These are phyloP conservation scores for Aspergillus sparsus DNA, from an alignment of 495 filamentous ascomycete species.

Conservation along the genomic window DNA sequence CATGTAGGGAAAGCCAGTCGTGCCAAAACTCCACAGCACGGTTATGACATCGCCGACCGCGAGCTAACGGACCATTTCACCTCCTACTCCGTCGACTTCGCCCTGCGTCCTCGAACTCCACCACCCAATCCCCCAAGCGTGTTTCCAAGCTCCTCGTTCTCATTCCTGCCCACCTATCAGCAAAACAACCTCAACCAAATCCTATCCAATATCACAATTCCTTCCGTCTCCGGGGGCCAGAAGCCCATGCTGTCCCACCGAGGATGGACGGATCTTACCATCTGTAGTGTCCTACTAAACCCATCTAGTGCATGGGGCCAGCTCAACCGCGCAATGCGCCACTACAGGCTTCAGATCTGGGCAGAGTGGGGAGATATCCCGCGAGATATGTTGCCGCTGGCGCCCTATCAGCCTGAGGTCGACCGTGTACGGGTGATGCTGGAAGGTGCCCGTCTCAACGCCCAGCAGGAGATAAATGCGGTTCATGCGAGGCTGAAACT, in stretches of 20 bases:
- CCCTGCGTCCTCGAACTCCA: conserved; percentile 11
- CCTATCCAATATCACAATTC: neutral
- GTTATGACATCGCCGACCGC: conserved; percentile 16
- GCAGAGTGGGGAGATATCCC: conserved; percentile 7
- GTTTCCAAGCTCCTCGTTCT: neutral
- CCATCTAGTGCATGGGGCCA: conserved; percentile 6
- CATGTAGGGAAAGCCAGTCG: conserved; percentile 8
- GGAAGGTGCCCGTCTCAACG: conserved; percentile 8
- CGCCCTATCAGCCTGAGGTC: conserved; percentile 15
- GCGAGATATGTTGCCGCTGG: conserved; percentile 11
- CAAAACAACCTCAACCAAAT: neutral
- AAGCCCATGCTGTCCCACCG: conserved; percentile 12
- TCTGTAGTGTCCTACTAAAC: conserved; percentile 3
- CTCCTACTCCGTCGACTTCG: conserved; percentile 13
- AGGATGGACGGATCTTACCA: conserved; percentile 1
- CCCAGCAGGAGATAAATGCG: conserved; percentile 11
- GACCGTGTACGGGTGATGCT: conserved; percentile 9
- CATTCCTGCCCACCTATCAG: conserved; percentile 1
- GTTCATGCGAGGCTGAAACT: conserved; percentile 5
- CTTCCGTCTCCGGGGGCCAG: conserved; percentile 11
- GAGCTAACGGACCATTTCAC: conserved; percentile 17
- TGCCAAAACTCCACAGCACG: neutral
- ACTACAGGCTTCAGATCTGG: neutral
- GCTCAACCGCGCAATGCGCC: conserved; percentile 7
- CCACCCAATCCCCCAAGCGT: neutral